phyloP scores from a whole-genome alignment of 2,329 filamentous ascomycete genomes.

The Neopestalotiopsis sp. region DNA sequence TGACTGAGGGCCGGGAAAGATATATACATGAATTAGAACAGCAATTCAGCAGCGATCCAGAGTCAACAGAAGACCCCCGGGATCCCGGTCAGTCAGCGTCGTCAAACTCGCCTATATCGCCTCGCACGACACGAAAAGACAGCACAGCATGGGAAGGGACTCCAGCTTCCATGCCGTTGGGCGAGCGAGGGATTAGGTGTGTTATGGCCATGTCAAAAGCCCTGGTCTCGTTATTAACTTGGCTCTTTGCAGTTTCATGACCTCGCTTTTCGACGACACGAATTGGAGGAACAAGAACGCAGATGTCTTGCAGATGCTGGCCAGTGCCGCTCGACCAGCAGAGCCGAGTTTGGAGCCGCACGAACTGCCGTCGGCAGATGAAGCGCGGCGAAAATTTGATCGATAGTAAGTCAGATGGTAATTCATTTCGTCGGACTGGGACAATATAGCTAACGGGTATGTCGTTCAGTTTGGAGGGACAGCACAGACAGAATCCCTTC shows the following conservation, averaged over 20 bases:
- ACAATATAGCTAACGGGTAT: not conserved
- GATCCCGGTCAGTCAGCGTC: not conserved
- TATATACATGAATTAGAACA: constrained; percentile 34
- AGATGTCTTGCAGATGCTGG: constrained; percentile 22
- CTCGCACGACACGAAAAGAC: constrained; percentile 19
- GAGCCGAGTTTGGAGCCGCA: constrained; percentile 18
- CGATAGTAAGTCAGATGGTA: constrained; percentile 20
- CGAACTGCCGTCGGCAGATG: constrained; percentile 19
- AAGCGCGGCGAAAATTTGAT: constrained; percentile 23
- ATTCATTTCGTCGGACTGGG: not conserved
- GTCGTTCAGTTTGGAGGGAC: constrained; percentile 23
- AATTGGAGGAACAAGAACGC: constrained; percentile 24
- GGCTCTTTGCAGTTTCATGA: not conserved
- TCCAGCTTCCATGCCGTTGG: not conserved
- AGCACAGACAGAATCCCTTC: constrained; percentile 34
- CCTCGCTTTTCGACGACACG: constrained; percentile 24
- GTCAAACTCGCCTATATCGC: constrained; percentile 19
- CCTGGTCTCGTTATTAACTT: not conserved
- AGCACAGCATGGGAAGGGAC: not conserved
- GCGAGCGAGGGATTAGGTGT: constrained; percentile 20
- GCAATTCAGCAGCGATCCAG: constrained; percentile 21
- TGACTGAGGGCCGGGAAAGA: not conserved
- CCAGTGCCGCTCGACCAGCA: constrained; percentile 15
- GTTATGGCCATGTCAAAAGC: not conserved
- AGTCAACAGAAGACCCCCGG: not conserved